These are phyloP conservation scores for Sistotremastrum suecicum DNA, from an alignment of 768 basidiomycete genomes.

Conservation along the genomic window DNA sequence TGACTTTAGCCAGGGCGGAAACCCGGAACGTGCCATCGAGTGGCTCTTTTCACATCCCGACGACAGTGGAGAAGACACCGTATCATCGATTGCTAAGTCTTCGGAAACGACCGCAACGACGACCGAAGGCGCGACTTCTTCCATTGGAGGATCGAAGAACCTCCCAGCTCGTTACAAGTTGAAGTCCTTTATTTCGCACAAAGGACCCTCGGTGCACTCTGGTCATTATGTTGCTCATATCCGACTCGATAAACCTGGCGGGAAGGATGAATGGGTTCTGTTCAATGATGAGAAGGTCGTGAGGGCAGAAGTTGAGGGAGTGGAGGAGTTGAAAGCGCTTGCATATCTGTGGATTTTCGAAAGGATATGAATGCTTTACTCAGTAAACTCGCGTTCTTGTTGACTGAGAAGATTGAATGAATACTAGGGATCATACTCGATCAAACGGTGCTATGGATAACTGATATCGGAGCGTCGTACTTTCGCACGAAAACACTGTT, in stretches of 20 bases:
- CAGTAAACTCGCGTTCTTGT: too few relatives aligned
- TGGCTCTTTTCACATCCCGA: slow-evolving; percentile 95
- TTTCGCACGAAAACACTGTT: too few relatives aligned
- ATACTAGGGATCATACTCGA: too few relatives aligned
- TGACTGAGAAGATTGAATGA: too few relatives aligned
- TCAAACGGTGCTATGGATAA: too few relatives aligned
- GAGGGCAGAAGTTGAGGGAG: slow-evolving; percentile 70
- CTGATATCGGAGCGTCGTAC: too few relatives aligned
- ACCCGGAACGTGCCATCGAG: slow-evolving; percentile 79
- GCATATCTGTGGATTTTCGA: slow-evolving; percentile 95
- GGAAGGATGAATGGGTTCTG: slow-evolving; percentile 61
- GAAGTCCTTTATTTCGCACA: slow-evolving; percentile 94
- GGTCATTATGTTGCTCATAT: slow-evolving; percentile 89
- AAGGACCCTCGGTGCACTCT: slow-evolving; percentile 89
- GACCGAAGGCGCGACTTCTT: slow-evolving; percentile 10
- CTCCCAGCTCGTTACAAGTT: slow-evolving; percentile 71
- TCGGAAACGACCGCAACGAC: slow-evolving; percentile 10
- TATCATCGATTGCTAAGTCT: slow-evolving; percentile 13
- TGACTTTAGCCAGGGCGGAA: slow-evolving; percentile 34
- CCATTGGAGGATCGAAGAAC: slow-evolving; percentile 32
- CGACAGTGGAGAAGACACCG: slow-evolving; percentile 53
- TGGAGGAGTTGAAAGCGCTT: slow-evolving; percentile 62
- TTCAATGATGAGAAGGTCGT: slow-evolving; percentile 98
- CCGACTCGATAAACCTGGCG: slow-evolving; percentile 11
- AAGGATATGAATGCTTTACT: slow-evolving; percentile 21